Evolutionary conservation across 1,139 yeast genomes (phyloP).

Genomic region (Spencermartinsiella ligniputridi): DNA sequence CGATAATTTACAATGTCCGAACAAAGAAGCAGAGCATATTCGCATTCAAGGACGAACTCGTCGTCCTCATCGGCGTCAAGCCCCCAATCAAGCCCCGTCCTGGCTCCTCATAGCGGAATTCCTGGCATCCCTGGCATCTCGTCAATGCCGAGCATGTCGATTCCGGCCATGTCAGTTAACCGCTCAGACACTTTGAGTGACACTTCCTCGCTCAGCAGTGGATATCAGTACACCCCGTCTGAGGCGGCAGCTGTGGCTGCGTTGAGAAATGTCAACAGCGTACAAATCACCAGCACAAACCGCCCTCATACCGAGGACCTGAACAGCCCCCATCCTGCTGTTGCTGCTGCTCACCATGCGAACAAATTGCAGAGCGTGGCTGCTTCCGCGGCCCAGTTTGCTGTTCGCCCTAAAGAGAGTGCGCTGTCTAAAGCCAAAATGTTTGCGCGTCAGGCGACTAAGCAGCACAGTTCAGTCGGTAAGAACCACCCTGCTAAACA

Average conservation of each 20-base stretch:
- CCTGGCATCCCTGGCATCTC: too few species aligned
- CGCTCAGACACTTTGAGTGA: slow-evolving; percentile 8
- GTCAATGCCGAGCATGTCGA: too few species aligned
- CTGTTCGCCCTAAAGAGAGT: slow-evolving; percentile 29
- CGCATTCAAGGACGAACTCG: slow-evolving; percentile 30
- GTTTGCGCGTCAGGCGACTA: slow-evolving; percentile 35
- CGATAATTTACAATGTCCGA: slow-evolving; percentile 2
- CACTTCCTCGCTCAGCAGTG: slow-evolving; percentile 4
- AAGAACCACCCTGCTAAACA: slow-evolving; percentile 24
- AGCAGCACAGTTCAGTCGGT: slow-evolving; percentile 22
- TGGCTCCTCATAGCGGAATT: not conserved
- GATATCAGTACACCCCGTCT: slow-evolving; percentile 16
- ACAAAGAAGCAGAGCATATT: slow-evolving; percentile 17
- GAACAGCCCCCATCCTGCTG: not conserved
- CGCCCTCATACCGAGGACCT: slow-evolving; percentile 5
- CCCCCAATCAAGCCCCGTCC: slow-evolving; percentile 13
- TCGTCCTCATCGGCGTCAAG: slow-evolving; percentile 28
- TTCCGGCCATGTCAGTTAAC: slow-evolving; percentile 7
- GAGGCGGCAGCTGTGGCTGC: slow-evolving; percentile 23
- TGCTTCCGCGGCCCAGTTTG: slow-evolving; percentile 31
- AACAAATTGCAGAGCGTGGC: slow-evolving; percentile 22
- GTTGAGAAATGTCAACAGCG: slow-evolving; percentile 12
- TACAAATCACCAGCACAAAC: slow-evolving; percentile 14
- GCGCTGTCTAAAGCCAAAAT: slow-evolving; percentile 33
- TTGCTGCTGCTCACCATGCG: slow-evolving; percentile 5